Evolutionary conservation across 345 rosid species (phyloP).

Genomic region (Melastoma malabathricum): DNA sequence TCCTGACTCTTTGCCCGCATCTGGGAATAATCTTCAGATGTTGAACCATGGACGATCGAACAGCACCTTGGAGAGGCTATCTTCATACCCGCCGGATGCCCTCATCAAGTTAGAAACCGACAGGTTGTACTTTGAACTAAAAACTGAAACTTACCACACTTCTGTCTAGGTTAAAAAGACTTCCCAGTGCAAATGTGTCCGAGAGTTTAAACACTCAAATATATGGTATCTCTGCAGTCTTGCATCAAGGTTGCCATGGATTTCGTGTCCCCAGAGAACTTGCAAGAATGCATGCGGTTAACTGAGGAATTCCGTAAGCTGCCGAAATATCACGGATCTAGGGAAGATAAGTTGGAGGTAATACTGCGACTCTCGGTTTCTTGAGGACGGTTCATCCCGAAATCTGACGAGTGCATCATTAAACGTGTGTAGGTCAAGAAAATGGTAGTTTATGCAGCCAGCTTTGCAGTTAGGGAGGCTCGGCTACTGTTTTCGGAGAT

Average conservation of each 20-base stretch:
- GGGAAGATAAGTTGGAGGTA: slow-evolving; percentile 60
- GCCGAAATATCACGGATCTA: slow-evolving; percentile 37
- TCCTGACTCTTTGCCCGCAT: neutral
- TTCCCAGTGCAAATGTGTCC: neutral
- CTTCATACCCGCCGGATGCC: slow-evolving; percentile 53
- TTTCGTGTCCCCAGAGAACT: slow-evolving; percentile 54
- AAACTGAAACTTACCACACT: neutral
- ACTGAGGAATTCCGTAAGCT: slow-evolving; percentile 48
- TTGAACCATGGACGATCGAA: slow-evolving; percentile 55
- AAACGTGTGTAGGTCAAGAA: slow-evolving; percentile 25
- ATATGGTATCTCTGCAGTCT: slow-evolving; percentile 19
- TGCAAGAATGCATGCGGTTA: slow-evolving; percentile 36
- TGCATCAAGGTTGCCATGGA: slow-evolving; percentile 60
- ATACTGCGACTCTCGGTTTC: too few species aligned
- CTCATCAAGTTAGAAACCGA: slow-evolving; percentile 54
- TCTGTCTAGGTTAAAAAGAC: neutral
- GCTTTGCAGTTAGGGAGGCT: slow-evolving; percentile 24
- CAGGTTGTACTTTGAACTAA: slow-evolving; percentile 17
- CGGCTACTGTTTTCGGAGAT: slow-evolving; percentile 11
- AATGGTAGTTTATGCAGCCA: slow-evolving; percentile 36
- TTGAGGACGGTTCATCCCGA: too few species aligned
- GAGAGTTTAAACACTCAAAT: neutral
- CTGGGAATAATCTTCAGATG: slow-evolving; percentile 15
- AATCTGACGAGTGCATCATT: too few species aligned
- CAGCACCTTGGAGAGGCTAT: slow-evolving; percentile 50